Evolutionary conservation across 1,139 yeast species (phyloP).

Genomic region (Tardiomyces digboiensis): DNA sequence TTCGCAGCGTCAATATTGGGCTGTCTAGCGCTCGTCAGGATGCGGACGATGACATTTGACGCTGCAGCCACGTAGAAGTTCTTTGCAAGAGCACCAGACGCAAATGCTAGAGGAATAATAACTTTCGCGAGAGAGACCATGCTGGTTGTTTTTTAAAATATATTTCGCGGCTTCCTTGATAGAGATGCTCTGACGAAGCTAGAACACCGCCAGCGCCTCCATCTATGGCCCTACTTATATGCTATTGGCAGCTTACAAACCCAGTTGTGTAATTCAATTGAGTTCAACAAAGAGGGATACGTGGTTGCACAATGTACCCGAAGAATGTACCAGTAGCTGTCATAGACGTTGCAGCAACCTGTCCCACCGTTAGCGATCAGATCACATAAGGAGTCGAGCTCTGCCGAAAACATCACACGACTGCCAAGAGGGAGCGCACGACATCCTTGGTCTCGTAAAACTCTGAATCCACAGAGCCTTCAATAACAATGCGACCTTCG

Average conservation of each 20-base stretch:
- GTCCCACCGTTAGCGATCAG: no score
- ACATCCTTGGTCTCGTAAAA: slow-evolving; percentile 74
- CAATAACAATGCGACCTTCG: slow-evolving; percentile 77
- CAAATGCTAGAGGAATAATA: background rate
- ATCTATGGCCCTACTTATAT: no score
- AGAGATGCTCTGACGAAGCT: no score
- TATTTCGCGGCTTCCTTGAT: no score
- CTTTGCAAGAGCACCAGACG: slow-evolving; percentile 1
- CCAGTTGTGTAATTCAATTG: no score
- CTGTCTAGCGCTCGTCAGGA: background rate
- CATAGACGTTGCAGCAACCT: no score
- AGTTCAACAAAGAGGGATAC: no score
- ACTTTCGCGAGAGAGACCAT: background rate
- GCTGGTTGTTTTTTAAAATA: background rate
- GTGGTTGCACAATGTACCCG: no score
- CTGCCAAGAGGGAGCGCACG: slow-evolving; percentile 70
- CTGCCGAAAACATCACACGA: slow-evolving; percentile 8
- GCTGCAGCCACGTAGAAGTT: slow-evolving; percentile 1
- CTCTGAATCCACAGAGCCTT: slow-evolving; percentile 68
- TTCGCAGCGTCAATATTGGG: background rate
- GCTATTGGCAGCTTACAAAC: no score
- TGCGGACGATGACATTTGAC: background rate
- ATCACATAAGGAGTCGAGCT: no score
- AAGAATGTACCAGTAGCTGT: no score
- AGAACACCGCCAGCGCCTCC: no score